These are phyloP conservation scores for Penicillium glabrum DNA, from an alignment of 2,329 filamentous ascomycete species.

Conservation along the genomic window DNA sequence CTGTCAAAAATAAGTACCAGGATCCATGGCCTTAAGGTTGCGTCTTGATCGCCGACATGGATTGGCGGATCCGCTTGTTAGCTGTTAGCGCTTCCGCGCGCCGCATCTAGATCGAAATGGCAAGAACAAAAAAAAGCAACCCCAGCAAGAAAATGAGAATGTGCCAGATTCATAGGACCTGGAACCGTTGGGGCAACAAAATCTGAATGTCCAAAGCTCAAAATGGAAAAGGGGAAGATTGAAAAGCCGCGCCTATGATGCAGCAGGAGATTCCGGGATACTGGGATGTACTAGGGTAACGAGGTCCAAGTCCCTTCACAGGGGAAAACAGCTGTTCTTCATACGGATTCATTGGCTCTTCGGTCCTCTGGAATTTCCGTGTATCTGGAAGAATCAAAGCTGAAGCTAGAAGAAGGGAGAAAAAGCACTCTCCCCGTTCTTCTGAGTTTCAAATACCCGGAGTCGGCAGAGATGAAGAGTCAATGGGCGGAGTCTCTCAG, in stretches of 20 bases:
- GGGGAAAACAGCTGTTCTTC: not conserved
- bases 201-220: conserved; percentile 3
- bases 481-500: conserved; percentile 11
- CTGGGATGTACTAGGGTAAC: not conserved
- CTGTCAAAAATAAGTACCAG: conserved; percentile 9
- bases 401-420: not conserved
- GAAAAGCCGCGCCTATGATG: conserved; percentile 3
- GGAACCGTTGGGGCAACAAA: not conserved
- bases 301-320: not conserved
- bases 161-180: not conserved
- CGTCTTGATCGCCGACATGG: conserved; percentile 21
- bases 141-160: conserved; percentile 10
- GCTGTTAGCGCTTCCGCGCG: conserved; percentile 15
- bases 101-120: conserved; percentile 22
- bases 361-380: not conserved
- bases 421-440: not conserved
- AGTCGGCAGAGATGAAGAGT: not conserved
- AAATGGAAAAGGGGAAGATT: conserved; percentile 1
- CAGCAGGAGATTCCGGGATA: conserved; percentile 17
- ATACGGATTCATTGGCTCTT: not conserved
- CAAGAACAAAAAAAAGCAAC: conserved; percentile 17
- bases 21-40: conserved; percentile 17
- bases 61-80: conserved; percentile 10
- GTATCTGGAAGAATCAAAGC: not conserved
- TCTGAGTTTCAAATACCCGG: conserved; percentile 10